These are phyloP conservation scores for Thalassiosira delicatula DNA, from an alignment of 352 stramenopile genomes.

Conservation along the genomic window DNA sequence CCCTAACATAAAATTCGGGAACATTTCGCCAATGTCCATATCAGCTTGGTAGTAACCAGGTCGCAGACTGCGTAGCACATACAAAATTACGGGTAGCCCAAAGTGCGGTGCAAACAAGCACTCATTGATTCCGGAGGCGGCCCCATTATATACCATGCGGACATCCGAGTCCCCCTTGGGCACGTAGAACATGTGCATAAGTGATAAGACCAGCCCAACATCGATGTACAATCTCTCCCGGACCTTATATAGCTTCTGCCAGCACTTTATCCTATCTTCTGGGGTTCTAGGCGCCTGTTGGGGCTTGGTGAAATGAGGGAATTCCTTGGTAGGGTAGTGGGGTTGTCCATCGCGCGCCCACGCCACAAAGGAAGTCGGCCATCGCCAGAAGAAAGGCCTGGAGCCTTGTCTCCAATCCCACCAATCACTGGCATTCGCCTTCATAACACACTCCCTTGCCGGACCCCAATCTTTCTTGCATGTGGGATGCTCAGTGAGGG, in stretches of 20 bases:
- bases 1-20: conserved; percentile 39
- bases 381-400: not conserved
- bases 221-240: not conserved
- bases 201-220: not conserved
- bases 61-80: conserved; percentile 25
- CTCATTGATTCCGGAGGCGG: conserved; percentile 6
- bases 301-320: not conserved
- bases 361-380: not conserved
- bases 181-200: conserved; percentile 8
- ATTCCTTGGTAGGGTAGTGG: not conserved
- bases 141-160: conserved; percentile 33
- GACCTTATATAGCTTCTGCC: not conserved
- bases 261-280: not conserved
- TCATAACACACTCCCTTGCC: too few relatives aligned
- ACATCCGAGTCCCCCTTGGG: conserved; percentile 3
- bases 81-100: conserved; percentile 9
- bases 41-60: conserved; percentile 30
- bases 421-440: too few relatives aligned
- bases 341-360: not conserved
- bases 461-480: too few relatives aligned
- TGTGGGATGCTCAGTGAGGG: too few relatives aligned
- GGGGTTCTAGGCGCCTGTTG: not conserved
- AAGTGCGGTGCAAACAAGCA: conserved; percentile 22
- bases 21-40: conserved; percentile 64
- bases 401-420: not conserved